Base-by-base conservation (phyloP, 441 rosid species). In the Capsella rubella region DNA sequence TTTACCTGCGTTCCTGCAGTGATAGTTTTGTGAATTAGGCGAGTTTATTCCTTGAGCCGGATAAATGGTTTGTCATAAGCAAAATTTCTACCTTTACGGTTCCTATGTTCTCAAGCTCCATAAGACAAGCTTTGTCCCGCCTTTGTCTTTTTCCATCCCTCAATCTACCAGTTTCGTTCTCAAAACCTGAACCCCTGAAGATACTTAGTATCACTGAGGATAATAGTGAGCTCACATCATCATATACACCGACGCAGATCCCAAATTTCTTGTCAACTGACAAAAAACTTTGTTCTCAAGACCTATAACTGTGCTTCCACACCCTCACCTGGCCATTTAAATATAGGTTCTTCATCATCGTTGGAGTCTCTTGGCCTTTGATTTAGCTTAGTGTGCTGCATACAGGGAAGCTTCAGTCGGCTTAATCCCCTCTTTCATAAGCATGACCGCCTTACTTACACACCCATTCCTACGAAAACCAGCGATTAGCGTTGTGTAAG, bases 401-500 rank as follows among this genome's bases (percentile, higher is more conserved):
- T 78, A 74, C 60, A 29, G 25, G 51, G 78, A 70, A 58, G 18
- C 12, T 5, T 53, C 9, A 69, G 82, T 82, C 8, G 65, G 85
- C 11, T 2, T 10, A 66, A 83, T 78, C 35, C 83, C 77, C 64
- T 82, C 82, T 69, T 83, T 50, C 66, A 67, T 18, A 69, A 86
- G 78, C 47, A 62, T 53, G 50, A 18, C 37, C 49, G 80, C 92
- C 61, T 67, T 77, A 50, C 55, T 53, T 21, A 72, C 42, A 66
- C 64, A 78, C 67, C 90, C 87, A 56, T 58, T 53, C 54, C 69
- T 67, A 46, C 45, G 69, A 68, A 49, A 80, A 42, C 85, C 86
- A 51, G 79, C 81, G 55, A 86, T 66, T 59, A 88, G 89, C 77
- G 86, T 78, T 8, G 83, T 81, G 73, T 87, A 92, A 5, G 90